Base-by-base conservation (phyloP, 768 basidiomycete genomes). In the Boletus barrowsii region DNA sequence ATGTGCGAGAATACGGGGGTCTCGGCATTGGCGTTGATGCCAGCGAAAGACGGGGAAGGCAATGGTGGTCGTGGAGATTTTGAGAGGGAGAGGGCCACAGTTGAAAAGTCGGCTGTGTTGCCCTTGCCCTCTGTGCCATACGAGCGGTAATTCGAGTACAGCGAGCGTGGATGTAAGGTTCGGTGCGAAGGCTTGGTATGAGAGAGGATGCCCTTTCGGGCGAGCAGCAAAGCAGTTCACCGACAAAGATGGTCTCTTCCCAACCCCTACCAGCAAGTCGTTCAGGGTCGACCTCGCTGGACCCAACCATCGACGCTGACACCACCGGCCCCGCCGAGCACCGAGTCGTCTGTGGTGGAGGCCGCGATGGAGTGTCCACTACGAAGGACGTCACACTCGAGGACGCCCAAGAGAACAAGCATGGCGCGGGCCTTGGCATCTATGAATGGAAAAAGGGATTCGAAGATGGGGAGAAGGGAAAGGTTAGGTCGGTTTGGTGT, bases 351-450 rank as follows among this genome's bases (percentile, higher is more conserved):
- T 63, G n/a, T 83, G 30, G 45, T 59, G 35, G 62, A 54, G 5
- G 40, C 30, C 2, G 33, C 49, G 5, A 60, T 5, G 15, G 59
- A 60, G 49, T 44, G 39, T 0, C 87, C 83, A 47, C 70, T 68
- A 39, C 71, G 66, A 14, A n/a, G n/a, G n/a, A n/a, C n/a, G n/a
- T n/a, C n/a, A n/a, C n/a, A n/a, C n/a, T n/a, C n/a, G n/a, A 90
- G 63, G 35, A 89, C 80, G 2, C 88, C 88, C 6, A 91, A 75
- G 51, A 92, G 86, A 4, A 90, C 75, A 61, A 90, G 88, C 76
- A 87, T 84, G 32, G 80, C 80, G 45, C 86, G 80, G 1, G 87
- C 67, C 59, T 83, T 83, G 9, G 75, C 72, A 1, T 57, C 52
- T 52, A n/a, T n/a, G n/a, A n/a, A n/a, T n/a, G n/a, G n/a, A n/a